These are phyloP conservation scores for Lenzites betulinus DNA, from an alignment of 768 basidiomycete genomes.

Conservation along the genomic window DNA sequence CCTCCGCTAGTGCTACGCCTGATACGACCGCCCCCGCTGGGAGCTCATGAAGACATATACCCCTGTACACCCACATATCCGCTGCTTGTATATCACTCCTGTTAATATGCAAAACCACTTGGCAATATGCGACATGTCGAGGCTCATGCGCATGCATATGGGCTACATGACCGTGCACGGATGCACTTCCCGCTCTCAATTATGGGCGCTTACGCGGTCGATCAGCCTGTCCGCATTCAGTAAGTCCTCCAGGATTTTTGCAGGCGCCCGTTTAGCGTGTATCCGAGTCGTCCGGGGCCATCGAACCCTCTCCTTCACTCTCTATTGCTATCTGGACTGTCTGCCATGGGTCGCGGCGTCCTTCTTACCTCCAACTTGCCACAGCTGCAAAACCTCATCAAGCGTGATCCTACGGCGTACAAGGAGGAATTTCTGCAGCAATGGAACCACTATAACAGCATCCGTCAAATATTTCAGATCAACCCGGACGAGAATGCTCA, in stretches of 20 bases:
- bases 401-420: constrained; percentile 87
- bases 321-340: background rate
- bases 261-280: constrained; percentile 1
- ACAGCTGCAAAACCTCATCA: constrained; percentile 95
- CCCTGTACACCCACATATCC: constrained; percentile 17
- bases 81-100: constrained; percentile 10
- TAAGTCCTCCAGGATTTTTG: constrained; percentile 4
- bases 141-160: too few species aligned
- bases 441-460: constrained; percentile 92
- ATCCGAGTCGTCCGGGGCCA: background rate
- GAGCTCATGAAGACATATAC: constrained; percentile 20
- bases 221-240: background rate
- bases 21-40: background rate
- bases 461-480: constrained; percentile 80
- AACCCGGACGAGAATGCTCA: constrained; percentile 84
- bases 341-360: constrained; percentile 61
- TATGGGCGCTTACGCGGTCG: background rate
- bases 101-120: background rate
- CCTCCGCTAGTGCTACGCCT: constrained; percentile 3
- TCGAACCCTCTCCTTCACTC: background rate
- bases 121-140: background rate
- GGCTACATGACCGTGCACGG: too few species aligned
- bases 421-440: constrained; percentile 96
- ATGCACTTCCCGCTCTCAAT: too few species aligned
- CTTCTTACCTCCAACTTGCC: constrained; percentile 89